Percentiles rank a stretch among this genome's conserved stretches.
These are phyloP conservation scores for Rhododendron vialii DNA, from an alignment of 148 eudicot genomes.

Conservation along the genomic window DNA sequence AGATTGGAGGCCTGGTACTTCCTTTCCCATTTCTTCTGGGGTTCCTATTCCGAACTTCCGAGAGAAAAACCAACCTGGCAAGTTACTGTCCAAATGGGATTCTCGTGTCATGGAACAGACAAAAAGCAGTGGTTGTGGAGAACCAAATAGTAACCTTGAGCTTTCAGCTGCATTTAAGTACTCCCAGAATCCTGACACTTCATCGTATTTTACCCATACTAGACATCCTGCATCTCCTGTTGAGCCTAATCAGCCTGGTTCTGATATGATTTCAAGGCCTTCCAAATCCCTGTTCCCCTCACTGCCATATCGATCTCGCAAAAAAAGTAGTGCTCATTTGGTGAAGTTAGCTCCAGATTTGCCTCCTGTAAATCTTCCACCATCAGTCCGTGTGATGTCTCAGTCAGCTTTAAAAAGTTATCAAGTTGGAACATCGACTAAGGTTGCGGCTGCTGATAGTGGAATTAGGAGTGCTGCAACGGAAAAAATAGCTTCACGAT, in stretches of 20 bases:
- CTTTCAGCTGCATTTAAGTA: slow-evolving; percentile 27
- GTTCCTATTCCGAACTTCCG: slow-evolving; percentile 15
- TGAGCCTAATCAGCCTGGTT: slow-evolving; percentile 19
- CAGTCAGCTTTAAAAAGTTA: slow-evolving; percentile 62
- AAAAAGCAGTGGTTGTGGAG: slow-evolving; percentile 26
- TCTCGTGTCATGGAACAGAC: slow-evolving; percentile 18
- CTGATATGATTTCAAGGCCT: slow-evolving; percentile 26
- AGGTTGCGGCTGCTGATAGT: slow-evolving; percentile 16
- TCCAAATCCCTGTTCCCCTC: slow-evolving; percentile 25
- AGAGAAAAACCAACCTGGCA: slow-evolving; percentile 18
- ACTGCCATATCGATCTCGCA: slow-evolving; percentile 44
- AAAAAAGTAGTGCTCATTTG: slow-evolving; percentile 37
- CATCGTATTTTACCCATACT: slow-evolving; percentile 9
- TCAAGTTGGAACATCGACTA: slow-evolving; percentile 37
- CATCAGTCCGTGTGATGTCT: slow-evolving; percentile 82
- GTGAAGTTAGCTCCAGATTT: slow-evolving; percentile 89
- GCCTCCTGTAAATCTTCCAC: slow-evolving; percentile 97
- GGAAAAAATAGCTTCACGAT: slow-evolving; percentile 22
- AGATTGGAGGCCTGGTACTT: slow-evolving; percentile 71
- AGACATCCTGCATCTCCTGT: slow-evolving; percentile 11
- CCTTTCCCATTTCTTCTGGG: slow-evolving; percentile 23
- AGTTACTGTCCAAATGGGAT: slow-evolving; percentile 20
- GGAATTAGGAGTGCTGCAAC: slow-evolving; percentile 13
- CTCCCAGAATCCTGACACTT: slow-evolving; percentile 12
- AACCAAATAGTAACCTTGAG: slow-evolving; percentile 20